Base-by-base conservation (phyloP, 1,284 basidiomycete genomes). In the Anthracocystis setariae region DNA sequence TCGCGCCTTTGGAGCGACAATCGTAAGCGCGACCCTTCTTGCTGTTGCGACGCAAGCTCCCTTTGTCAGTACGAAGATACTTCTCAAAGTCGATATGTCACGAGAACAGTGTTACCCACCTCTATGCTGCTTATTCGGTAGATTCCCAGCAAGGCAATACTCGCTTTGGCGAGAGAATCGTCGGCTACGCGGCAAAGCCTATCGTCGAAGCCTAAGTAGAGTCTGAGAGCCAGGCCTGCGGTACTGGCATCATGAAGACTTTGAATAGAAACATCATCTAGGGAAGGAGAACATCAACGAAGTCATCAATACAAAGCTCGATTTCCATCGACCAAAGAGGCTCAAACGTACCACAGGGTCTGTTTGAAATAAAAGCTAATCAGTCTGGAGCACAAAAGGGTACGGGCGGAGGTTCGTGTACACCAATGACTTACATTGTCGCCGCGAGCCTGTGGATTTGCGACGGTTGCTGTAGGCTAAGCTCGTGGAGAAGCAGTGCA, bases 371-470 rank as follows among this genome's bases (percentile, higher is more conserved):
- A 25, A 27, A 18, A 10, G 2, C 3, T 17, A 10, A 23, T 17
- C n/a, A n/a, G n/a, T n/a, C n/a, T n/a, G n/a, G n/a, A n/a, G n/a
- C n/a, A n/a, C n/a, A n/a, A n/a, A n/a, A n/a, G n/a, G n/a, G n/a
- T n/a, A n/a, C n/a, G n/a, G n/a, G n/a, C n/a, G n/a, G n/a, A n/a
- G 5, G 12, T 43, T 10, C 21, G n/a, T 17, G 4, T 13, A n/a
- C 46, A 39, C 21, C 12, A 17, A 8, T 21, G 3, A 64, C 62
- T 64, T 38, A 64, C 62, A 64, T 7, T 18, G 25, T n/a, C n/a
- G 43, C 42, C 3, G 40, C 35, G 0, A 64, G 33, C 2, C 10
- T n/a, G 8, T 52, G 46, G 23, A 29, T 38, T 5, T 25, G 21
- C 21, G 50, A 29, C 0, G 46, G 25, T 15, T 10, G 5, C 13